Percentiles rank a stretch among this genome's conserved stretches.
Evolutionary conservation across 192 early-diverging fungal species (phyloP).

Genomic region (Coemansia sp.): DNA sequence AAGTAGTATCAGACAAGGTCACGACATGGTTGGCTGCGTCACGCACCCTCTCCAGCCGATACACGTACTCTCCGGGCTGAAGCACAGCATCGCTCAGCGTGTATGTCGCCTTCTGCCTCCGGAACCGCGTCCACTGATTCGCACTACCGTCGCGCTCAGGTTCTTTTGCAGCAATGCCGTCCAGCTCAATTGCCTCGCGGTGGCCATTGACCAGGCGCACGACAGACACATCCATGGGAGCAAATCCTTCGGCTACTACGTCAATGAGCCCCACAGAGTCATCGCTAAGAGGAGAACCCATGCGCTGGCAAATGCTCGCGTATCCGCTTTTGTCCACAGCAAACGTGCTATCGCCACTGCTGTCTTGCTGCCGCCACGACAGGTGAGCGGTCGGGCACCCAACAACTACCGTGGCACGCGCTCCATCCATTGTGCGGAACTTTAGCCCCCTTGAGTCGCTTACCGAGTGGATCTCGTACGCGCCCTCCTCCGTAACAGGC

Average conservation of each 20-base stretch:
- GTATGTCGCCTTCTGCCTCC: slow-evolving; percentile 18
- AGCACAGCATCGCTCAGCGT: slow-evolving; percentile 44
- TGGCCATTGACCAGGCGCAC: slow-evolving; percentile 46
- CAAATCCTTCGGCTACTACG: slow-evolving; percentile 42
- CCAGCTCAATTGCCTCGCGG: slow-evolving; percentile 43
- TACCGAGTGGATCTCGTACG: slow-evolving; percentile 42
- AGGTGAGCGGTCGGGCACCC: slow-evolving; percentile 36
- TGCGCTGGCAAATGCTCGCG: slow-evolving; percentile 50
- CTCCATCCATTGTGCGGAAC: slow-evolving; percentile 39
- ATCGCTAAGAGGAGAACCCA: neutral
- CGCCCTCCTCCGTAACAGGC: slow-evolving; percentile 34
- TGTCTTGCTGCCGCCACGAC: slow-evolving; percentile 24
- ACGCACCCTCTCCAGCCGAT: slow-evolving; percentile 40
- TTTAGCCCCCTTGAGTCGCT: slow-evolving; percentile 38
- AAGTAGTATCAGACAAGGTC: slow-evolving; percentile 13
- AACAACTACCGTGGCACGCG: slow-evolving; percentile 42
- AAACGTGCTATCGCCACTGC: slow-evolving; percentile 20
- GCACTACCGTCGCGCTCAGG: neutral
- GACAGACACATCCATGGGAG: slow-evolving; percentile 44
- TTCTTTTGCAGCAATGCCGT: slow-evolving; percentile 2
- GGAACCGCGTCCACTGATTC: slow-evolving; percentile 26
- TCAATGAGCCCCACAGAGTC: slow-evolving; percentile 20
- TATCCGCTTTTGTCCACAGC: slow-evolving; percentile 38
- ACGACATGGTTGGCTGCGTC: slow-evolving; percentile 47
- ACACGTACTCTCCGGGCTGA: slow-evolving; percentile 48